Evolutionary conservation across 305 asterid species (phyloP).

Genomic region (Fraxinus dipetala): DNA sequence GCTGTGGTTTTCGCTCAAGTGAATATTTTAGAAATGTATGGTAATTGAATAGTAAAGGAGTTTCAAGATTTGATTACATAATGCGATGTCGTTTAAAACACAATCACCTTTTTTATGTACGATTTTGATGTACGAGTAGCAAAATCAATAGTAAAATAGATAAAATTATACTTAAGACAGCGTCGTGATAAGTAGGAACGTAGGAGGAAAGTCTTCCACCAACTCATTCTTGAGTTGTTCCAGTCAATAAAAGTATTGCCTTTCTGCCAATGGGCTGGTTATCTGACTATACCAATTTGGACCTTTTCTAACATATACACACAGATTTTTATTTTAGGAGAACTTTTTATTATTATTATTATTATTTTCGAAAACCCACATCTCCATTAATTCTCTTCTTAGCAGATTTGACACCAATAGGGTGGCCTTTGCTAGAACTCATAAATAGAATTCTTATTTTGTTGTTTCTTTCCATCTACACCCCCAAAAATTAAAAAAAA

Average conservation of each 20-base stretch:
- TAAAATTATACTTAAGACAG: not conserved
- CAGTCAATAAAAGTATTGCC: not conserved
- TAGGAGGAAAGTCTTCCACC: not conserved
- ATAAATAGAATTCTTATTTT: not conserved
- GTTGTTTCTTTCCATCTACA: not conserved
- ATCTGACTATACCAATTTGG: not conserved
- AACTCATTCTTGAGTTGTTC: not conserved
- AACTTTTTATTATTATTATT: too few relatives aligned
- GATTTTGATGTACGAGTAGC: too few relatives aligned
- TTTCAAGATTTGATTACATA: too few relatives aligned
- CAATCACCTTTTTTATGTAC: too few relatives aligned
- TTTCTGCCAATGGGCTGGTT: not conserved
- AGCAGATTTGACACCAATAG: not conserved
- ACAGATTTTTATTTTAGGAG: not conserved
- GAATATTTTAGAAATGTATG: not conserved
- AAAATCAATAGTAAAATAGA: not conserved
- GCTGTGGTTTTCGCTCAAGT: not conserved
- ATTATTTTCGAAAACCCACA: too few relatives aligned
- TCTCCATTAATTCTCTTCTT: not conserved
- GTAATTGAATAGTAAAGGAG: not conserved
- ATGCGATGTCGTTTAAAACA: too few relatives aligned
- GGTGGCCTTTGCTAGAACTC: not conserved
- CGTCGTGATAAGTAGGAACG: not conserved
- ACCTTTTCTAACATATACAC: not conserved
- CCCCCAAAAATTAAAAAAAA: too few relatives aligned